Base-by-base conservation (phyloP, 176 grass and related monocot genomes). In the Cenchrus fungigraminus region DNA sequence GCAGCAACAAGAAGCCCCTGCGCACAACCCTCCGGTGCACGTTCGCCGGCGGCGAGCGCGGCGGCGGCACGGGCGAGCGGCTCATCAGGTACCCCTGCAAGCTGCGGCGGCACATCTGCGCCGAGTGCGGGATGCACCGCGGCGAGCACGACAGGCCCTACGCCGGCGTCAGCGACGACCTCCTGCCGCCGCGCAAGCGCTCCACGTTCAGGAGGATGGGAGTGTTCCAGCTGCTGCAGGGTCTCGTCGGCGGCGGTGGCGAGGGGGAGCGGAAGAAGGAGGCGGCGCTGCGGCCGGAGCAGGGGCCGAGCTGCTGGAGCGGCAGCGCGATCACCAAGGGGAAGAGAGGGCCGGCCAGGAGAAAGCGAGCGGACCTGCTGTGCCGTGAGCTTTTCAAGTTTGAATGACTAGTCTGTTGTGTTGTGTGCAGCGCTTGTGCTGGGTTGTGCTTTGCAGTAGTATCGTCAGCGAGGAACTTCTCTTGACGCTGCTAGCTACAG, bases 141-240 rank as follows among this genome's bases (percentile, higher is more conserved):
- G 28, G 5, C 44, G 70, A 68, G 53, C 87, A 89, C 53, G 0
- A 11, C 19, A 16, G 25, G 22, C 9, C 10, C 43, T 0, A 14
- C 76, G 29, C 0, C 34, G 66, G 15, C 32, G 37, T 54, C 82
- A 45, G 15, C 77, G 77, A 85, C 20, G 70, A 85, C 31, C 64
- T 45, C 60, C 63, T 89, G 44, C 82, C 87, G 32, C 87, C 44
- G 10, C 62, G 82, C 82, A 89, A 85, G 82, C 49, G 78, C 45
- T 12, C 73, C 8, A 8, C 15, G 64, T 65, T 81, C 71, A 85
- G 70, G 66, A 71, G 20, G 66, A 37, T 10, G 34, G 65, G 37
- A 25, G 65, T 70, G 51, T 0, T 6, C 65, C 34, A 16, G 79
- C 65, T 1, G 65, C 7, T 40, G 37, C 0, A 7, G 53, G 4